Conservation (phyloP, 352 stramenopile species). For the Phytophthora pluvialis region DNA sequence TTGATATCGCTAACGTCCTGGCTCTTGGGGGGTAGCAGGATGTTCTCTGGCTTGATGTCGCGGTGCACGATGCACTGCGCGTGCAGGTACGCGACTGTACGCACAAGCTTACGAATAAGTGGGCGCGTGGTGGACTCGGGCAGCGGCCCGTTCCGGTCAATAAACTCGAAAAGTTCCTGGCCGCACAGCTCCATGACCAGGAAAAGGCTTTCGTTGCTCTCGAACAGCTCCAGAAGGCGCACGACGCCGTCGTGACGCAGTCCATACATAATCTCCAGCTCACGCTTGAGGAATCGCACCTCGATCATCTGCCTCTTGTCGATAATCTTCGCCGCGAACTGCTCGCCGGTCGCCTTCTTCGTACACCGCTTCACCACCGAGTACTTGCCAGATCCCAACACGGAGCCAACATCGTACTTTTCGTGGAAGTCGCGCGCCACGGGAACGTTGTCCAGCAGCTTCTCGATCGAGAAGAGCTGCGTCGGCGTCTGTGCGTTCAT, state of each 20-base stretch:
- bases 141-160: conserved; percentile 77
- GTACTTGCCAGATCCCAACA: conserved; percentile 81
- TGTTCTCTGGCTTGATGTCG: conserved; percentile 90
- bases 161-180: conserved; percentile 85
- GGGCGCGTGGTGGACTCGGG: conserved; percentile 67
- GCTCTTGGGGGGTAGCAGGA: conserved; percentile 58
- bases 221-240: conserved; percentile 80
- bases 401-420: conserved; percentile 53
- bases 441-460: conserved; percentile 67
- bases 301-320: conserved; percentile 87
- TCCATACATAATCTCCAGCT: conserved; percentile 88
- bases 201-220: conserved; percentile 76
- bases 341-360: conserved; percentile 33
- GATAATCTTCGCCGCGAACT: conserved; percentile 83
- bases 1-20: conserved; percentile 79
- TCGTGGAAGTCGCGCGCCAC: conserved; percentile 67
- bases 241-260: conserved; percentile 80
- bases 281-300: conserved; percentile 81
- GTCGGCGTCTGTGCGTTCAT: conserved; percentile 54
- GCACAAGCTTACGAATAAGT: conserved; percentile 77
- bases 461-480: conserved; percentile 70
- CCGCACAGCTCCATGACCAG: conserved; percentile 85
- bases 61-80: conserved; percentile 84
- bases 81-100: conserved; percentile 87
- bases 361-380: conserved; percentile 78